Evolutionary conservation across 177 flowering plant species (phyloP), one percentile per base, ranked within the genome.

Genomic region (Vitis hybrid): DNA sequence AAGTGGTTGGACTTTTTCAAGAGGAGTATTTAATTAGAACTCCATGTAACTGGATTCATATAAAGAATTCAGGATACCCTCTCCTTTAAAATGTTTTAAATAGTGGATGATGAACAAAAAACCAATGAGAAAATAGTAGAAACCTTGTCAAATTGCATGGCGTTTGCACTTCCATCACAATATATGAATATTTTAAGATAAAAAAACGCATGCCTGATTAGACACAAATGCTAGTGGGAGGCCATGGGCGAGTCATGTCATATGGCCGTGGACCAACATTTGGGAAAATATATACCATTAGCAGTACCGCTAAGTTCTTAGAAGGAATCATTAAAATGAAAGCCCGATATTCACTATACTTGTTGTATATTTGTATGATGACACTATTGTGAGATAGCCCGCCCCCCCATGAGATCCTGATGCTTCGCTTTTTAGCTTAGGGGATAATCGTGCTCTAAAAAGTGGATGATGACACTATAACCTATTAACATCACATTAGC

Each of bases 381-480:
- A 39, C 8, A 6, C 45, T 39, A 34, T 34, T 34, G 39, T 34
- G 39, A 34, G 39, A 34, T 34, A 34, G 0, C 0, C 23, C 21
- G 1, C 21, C 6, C 39, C 39, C 39, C 39, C 6, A 34, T 1
- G 39, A 34, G 39, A 34, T 34, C 39, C 39, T 34, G 39, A 6
- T 34, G 39, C 39, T 34, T 34, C 7, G 0, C 18, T 32, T 9
- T 39, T 32, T 63, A 13, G 45, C 26, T 62, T 18, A 64, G 21
- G 56, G 45, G 13, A 12, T 34, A 55, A 55, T 66, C 32, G 14
- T 62, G 11, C 21, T 56, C 69, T 12, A 17, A 7, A 60, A 60
- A 69, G 64, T 60, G 57, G 65, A 60, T 51, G 57, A 60, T 60
- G 71, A 60, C 64, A 26, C 8, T 48, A 69, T 69, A 51, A 26